Evolutionary conservation across 345 rosid genomes (phyloP), one percentile per base, ranked within the genome.

Genomic region (Gossypium ekmanianum): DNA sequence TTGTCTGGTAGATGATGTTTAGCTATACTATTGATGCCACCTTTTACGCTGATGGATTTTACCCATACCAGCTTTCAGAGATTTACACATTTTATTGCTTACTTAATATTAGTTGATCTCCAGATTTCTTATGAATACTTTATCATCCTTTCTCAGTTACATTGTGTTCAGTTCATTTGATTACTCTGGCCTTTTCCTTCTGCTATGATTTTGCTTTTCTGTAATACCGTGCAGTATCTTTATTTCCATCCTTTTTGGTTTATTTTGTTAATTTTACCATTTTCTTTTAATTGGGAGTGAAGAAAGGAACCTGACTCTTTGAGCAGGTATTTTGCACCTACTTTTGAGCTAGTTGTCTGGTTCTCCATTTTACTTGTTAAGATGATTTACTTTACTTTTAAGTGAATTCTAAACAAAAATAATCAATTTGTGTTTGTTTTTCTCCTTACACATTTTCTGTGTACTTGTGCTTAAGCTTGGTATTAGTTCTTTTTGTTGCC

Each of bases 291-390:
- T 44, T 66, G 34, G 55, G 39, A 54, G 7, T 16, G 9, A 5
- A 16, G 70, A 45, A 22, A 45, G 9, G 2, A 11, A 67, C n/a
- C 56, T 45, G 39, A 29, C 71, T 67, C 41, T 47, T 67, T 47
- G 71, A 47, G 56, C 56, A 22, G 34, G 41, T 51, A 45, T 20
- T 66, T 14, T 12, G 71, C 18, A 20, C 55, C 55, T 47, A 47
- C 20, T 39, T 45, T 64, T 9, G 7, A 67, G 39, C 18, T 29
- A 45, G 51, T 2, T 45, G 29, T 13, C 17, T 0, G 18, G 18
- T 13, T 67, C 55, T 64, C 50, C 51, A 14, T 22, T 68, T 68
- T 48, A 47, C 72, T 22, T 47, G 72, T 68, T 47, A 68, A 47
- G 43, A 20, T 68, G 57, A 20, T 68, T 67, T 68, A 13, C 57